Base-by-base conservation (phyloP, 2,329 filamentous ascomycete genomes). In the Pestalotiopsis fici region DNA sequence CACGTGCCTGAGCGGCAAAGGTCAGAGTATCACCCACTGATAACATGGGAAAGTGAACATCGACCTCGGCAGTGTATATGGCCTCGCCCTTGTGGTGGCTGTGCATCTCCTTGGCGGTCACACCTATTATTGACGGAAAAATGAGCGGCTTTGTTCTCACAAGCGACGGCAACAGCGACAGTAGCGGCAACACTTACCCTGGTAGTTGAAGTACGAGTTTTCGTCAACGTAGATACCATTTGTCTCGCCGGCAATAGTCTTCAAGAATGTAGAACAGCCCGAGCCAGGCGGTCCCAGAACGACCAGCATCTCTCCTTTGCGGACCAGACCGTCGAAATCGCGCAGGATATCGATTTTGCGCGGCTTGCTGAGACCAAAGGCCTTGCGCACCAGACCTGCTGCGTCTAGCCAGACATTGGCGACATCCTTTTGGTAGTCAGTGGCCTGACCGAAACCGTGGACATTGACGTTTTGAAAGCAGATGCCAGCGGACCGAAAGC, bases 11-110 rank as follows among this genome's bases (percentile, higher is more conserved):
- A 6, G 92, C 91, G 31, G 93, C 92, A 70, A 95, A 95, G 65
- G 88, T 90, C 57, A 95, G 84, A 1, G 93, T 95, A 71, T 95
- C 90, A 59, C 91, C 92, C 47, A 95, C 92, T 0, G 87, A 90
- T 71, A 95, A 80, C 79, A 90, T 87, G 9, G 92, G 91, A 74
- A 94, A 94, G 78, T 94, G 92, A 3, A 92, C 90, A 76, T 96
- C 93, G 43, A 92, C 90, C 78, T 95, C 93, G 67, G 92, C 92
- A 0, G 91, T 94, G 80, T 95, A 96, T 77, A 95, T 94, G 69
- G 91, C 91, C 79, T 96, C 93, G 69, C 93, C 93, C 27, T 91
- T 89, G 81, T 95, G 94, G 69, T 87, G 84, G 18, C 87, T 88
- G 80, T 92, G 88, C 91, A 95, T 94, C 75, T 93, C 86, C 73